phyloP scores from a whole-genome alignment of 2,329 filamentous ascomycete species.

The Talaromyces sp. region DNA sequence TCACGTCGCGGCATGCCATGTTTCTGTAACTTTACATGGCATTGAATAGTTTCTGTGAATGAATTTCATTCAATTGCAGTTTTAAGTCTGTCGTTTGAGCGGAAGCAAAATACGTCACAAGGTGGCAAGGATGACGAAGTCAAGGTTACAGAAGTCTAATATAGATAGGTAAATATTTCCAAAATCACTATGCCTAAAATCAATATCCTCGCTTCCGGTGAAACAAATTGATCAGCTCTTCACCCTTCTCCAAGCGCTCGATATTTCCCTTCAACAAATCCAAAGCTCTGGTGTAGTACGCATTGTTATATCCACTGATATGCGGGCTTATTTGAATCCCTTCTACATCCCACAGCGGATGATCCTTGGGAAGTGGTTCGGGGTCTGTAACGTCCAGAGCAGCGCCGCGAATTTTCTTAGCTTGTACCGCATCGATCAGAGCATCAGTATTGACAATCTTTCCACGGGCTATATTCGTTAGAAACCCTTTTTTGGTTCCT shows the following conservation, averaged over 20 bases:
- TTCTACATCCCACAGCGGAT: slow-evolving; percentile 62
- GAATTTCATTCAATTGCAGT: background rate
- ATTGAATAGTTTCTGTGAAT: background rate
- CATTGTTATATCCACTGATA: slow-evolving; percentile 50
- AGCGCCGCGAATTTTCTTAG: slow-evolving; percentile 55
- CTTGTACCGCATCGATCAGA: slow-evolving; percentile 56
- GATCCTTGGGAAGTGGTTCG: slow-evolving; percentile 64
- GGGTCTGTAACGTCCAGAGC: slow-evolving; percentile 75
- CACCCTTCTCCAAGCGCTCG: slow-evolving; percentile 42
- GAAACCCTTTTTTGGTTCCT: slow-evolving; percentile 46
- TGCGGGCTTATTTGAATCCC: slow-evolving; percentile 67
- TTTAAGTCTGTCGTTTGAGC: background rate
- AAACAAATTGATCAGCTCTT: slow-evolving; percentile 56
- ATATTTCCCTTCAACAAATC: slow-evolving; percentile 56
- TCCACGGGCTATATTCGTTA: slow-evolving; percentile 68
- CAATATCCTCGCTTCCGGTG: slow-evolving; percentile 57
- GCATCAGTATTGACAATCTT: slow-evolving; percentile 56
- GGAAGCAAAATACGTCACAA: background rate
- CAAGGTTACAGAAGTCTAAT: background rate
- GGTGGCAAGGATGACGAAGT: background rate
- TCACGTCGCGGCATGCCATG: background rate
- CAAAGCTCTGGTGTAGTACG: slow-evolving; percentile 53
- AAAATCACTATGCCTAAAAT: slow-evolving; percentile 5
- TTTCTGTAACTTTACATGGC: background rate
- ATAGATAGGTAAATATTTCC: background rate